phyloP scores from a whole-genome alignment of 2,329 filamentous ascomycete species.

The Colletotrichum cordylinicola region DNA sequence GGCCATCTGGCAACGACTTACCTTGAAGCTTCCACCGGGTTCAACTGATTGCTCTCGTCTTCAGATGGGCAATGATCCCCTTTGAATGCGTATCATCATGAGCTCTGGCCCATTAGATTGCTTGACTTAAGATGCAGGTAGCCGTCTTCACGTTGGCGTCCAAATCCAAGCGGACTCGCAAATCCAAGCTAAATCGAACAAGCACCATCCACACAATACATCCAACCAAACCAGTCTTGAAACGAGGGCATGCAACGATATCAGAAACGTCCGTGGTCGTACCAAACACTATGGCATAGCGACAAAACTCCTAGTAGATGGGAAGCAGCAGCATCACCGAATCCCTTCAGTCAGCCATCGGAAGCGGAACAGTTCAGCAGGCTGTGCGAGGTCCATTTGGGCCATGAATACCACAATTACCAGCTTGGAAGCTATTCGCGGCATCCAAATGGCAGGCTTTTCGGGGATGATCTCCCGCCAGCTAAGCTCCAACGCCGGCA shows the following conservation, averaged over 20 bases:
- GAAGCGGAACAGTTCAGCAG: background rate
- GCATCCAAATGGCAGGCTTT: background rate
- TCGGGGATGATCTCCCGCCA: background rate
- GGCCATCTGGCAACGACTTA: background rate
- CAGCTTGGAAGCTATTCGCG: constrained; percentile 4
- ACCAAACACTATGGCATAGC: background rate
- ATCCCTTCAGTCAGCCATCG: background rate
- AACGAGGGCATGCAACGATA: background rate
- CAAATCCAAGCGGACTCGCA: background rate
- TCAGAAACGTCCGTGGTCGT: background rate
- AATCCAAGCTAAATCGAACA: background rate
- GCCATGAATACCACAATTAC: background rate
- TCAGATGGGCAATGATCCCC: background rate
- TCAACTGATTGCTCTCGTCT: background rate
- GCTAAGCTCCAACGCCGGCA: background rate
- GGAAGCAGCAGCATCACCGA: background rate
- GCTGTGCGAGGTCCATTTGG: background rate
- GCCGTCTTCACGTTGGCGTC: background rate
- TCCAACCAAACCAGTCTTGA: background rate
- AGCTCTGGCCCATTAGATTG: background rate
- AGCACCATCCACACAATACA: no score
- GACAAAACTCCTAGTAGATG: background rate
- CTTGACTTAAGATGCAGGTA: background rate
- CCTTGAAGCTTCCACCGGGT: background rate
- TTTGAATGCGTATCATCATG: background rate